phyloP scores from a whole-genome alignment of 202 grass and related monocot genomes.

The Setaria italica region DNA sequence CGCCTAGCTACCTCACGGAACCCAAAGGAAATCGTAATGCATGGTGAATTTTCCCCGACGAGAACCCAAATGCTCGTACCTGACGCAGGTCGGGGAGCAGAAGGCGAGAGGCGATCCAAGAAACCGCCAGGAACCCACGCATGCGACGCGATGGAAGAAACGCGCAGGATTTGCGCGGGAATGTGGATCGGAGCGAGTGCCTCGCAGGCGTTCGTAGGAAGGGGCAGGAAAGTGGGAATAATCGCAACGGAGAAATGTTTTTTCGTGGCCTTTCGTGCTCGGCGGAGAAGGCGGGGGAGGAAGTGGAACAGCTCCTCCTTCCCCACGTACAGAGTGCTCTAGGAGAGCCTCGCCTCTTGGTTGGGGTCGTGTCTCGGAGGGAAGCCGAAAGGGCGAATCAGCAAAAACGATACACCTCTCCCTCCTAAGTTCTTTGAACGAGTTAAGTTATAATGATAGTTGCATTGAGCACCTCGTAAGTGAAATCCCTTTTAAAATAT shows the following conservation, averaged over 20 bases:
- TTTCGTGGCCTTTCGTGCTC: conserved; percentile 3
- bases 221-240: background rate
- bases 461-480: too few species aligned
- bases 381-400: background rate
- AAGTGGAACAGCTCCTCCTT: conserved; percentile 15
- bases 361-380: background rate
- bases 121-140: conserved; percentile 26
- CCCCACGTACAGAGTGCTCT: background rate
- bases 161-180: background rate
- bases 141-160: background rate
- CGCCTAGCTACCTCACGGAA: background rate
- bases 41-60: too few species aligned
- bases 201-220: background rate
- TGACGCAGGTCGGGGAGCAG: background rate
- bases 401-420: background rate
- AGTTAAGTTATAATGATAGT: too few species aligned
- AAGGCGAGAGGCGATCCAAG: conserved; percentile 25
- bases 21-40: background rate
- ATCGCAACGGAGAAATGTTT: conserved; percentile 16
- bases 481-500: too few species aligned
- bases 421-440: too few species aligned
- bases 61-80: background rate
- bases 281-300: conserved; percentile 37
- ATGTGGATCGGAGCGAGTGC: background rate
- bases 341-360: background rate